Percentiles rank a stretch among this genome's conserved stretches.
phyloP scores from a whole-genome alignment of 2,329 filamentous ascomycete genomes.

The Thermochaetoides dissita region DNA sequence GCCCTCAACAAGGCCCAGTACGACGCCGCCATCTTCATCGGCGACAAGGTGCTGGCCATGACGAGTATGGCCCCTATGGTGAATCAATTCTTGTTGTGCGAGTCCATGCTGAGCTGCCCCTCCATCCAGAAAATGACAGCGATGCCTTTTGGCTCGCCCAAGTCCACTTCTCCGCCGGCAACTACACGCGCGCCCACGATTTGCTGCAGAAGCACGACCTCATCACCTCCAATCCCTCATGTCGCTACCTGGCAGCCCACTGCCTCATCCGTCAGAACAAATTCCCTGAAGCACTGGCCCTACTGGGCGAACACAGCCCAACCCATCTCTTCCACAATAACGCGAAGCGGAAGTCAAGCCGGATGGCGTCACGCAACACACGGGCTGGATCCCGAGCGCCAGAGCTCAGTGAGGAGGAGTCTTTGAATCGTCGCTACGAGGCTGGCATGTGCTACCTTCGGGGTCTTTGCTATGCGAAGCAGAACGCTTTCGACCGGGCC shows the following conservation, averaged over 20 bases:
- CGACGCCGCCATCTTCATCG: conserved; percentile 91
- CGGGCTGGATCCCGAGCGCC: conserved; percentile 17
- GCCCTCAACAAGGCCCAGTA: conserved; percentile 92
- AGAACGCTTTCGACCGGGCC: conserved; percentile 91
- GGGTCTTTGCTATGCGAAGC: conserved; percentile 87
- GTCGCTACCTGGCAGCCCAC: conserved; percentile 83
- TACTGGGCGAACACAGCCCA: conserved; percentile 90
- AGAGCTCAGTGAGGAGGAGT: conserved; percentile 43
- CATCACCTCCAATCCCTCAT: conserved; percentile 66
- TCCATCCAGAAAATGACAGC: conserved; percentile 61
- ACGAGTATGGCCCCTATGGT: conserved; percentile 49
- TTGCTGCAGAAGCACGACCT: conserved; percentile 77
- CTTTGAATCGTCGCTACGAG: conserved; percentile 69
- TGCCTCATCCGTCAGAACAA: conserved; percentile 87
- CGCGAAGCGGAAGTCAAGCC: conserved; percentile 53
- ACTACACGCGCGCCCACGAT: conserved; percentile 81
- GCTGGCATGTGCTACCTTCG: conserved; percentile 94
- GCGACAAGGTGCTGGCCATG: conserved; percentile 87
- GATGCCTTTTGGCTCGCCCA: conserved; percentile 98
- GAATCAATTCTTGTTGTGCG: background rate
- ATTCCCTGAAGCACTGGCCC: conserved; percentile 72
- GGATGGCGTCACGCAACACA: conserved; percentile 7
- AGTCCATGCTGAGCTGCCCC: conserved; percentile 1
- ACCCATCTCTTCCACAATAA: conserved; percentile 64
- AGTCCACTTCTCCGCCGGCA: conserved; percentile 88